Percentiles rank a stretch among this genome's conserved stretches.
Evolutionary conservation across 192 early-diverging fungal genomes (phyloP).

Genomic region (Geosiphon pyriformis): DNA sequence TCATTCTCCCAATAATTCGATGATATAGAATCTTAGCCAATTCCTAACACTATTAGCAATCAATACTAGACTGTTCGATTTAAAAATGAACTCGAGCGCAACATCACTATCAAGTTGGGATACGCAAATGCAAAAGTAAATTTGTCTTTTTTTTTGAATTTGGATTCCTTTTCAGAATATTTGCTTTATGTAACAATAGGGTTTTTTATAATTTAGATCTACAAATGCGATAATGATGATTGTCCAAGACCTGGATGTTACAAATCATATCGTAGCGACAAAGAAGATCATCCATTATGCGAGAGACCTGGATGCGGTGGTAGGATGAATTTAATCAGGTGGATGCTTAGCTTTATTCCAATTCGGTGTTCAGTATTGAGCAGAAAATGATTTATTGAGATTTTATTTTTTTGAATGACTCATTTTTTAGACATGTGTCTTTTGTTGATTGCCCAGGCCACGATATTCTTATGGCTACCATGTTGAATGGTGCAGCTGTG

Average conservation of each 20-base stretch:
- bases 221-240: conserved; percentile 89
- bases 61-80: conserved; percentile 79
- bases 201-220: conserved; percentile 57
- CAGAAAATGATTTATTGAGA: not conserved
- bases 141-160: not conserved
- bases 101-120: conserved; percentile 99
- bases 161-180: not conserved
- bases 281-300: conserved; percentile 85
- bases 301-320: conserved; percentile 82
- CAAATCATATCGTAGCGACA: conserved; percentile 74
- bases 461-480: conserved; percentile 99
- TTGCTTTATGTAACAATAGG: not conserved
- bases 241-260: conserved; percentile 98
- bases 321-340: conserved; percentile 76
- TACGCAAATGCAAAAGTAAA: conserved; percentile 96
- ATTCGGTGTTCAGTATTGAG: no score
- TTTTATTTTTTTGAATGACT: conserved; percentile 3
- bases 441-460: conserved; percentile 99
- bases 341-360: no score
- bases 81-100: conserved; percentile 96
- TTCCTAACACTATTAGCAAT: no score
- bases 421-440: conserved; percentile 81
- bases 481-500: conserved; percentile 97
- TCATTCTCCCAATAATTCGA: not conserved
- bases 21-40: no score